Percentiles rank a stretch among this genome's conserved stretches.
Conservation (phyloP, 345 rosid genomes). For the Arabis hirsuta region DNA sequence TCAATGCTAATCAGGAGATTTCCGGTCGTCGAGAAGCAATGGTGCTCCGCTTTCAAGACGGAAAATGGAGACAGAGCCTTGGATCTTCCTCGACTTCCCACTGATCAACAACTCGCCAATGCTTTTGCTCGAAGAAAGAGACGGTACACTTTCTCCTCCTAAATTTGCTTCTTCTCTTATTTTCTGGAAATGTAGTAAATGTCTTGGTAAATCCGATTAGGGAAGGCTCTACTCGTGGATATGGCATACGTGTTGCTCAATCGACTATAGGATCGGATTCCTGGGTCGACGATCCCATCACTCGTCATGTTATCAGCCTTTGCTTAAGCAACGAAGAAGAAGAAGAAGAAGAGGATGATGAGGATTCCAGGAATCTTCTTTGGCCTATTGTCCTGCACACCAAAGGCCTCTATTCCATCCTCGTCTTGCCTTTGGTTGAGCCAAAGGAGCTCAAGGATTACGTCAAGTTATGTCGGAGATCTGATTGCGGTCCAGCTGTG, state of each 20-base stretch:
- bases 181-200: slow-evolving; percentile 5
- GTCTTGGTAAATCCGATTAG: slow-evolving; percentile 45
- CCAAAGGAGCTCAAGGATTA: slow-evolving; percentile 67
- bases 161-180: not conserved
- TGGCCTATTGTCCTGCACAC: slow-evolving; percentile 88
- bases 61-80: slow-evolving; percentile 46
- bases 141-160: slow-evolving; percentile 49
- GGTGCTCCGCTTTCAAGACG: slow-evolving; percentile 65
- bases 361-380: slow-evolving; percentile 24
- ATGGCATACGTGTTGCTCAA: slow-evolving; percentile 71
- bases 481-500: slow-evolving; percentile 84
- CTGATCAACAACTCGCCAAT: slow-evolving; percentile 68
- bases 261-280: slow-evolving; percentile 83
- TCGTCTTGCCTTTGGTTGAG: slow-evolving; percentile 78
- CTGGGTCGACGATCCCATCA: slow-evolving; percentile 95
- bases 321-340: slow-evolving; percentile 50
- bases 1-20: slow-evolving; percentile 59
- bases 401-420: slow-evolving; percentile 62
- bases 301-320: slow-evolving; percentile 77
- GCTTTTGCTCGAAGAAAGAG: slow-evolving; percentile 64
- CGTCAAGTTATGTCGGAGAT: slow-evolving; percentile 54
- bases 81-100: slow-evolving; percentile 60
- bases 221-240: slow-evolving; percentile 83
- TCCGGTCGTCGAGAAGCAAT: slow-evolving; percentile 82
- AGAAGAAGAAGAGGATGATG: slow-evolving; percentile 1